phyloP scores from a whole-genome alignment of 2,329 filamentous ascomycete genomes.

The Torrubiella hemipterigena region DNA sequence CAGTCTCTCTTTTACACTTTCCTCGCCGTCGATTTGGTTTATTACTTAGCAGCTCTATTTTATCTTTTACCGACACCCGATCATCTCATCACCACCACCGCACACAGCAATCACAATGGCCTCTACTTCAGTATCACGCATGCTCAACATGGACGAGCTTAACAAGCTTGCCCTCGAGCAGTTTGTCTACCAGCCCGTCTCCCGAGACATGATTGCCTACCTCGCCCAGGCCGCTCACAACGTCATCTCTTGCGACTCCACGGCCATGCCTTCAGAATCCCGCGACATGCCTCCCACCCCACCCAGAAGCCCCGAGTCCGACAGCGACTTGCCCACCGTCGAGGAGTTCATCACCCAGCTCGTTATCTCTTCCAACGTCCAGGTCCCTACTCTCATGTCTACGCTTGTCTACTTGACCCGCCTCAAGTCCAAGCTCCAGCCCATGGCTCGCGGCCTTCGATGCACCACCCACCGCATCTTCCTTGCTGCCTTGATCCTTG shows the following conservation, averaged over 20 bases:
- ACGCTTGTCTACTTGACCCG: slow-evolving; percentile 86
- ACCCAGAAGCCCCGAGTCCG: slow-evolving; percentile 35
- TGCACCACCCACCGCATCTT: slow-evolving; percentile 98
- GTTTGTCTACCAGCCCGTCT: slow-evolving; percentile 69
- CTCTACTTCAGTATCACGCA: slow-evolving; percentile 21
- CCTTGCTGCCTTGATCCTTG: slow-evolving; percentile 70
- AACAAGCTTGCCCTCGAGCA: slow-evolving; percentile 68
- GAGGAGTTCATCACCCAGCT: slow-evolving; percentile 88
- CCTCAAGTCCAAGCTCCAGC: slow-evolving; percentile 73
- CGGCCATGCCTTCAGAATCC: slow-evolving; percentile 34
- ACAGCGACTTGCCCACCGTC: slow-evolving; percentile 58
- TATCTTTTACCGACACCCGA: background rate
- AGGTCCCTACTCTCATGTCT: slow-evolving; percentile 95
- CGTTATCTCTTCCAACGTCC: slow-evolving; percentile 86
- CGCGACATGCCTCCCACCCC: slow-evolving; percentile 33
- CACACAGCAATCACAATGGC: slow-evolving; percentile 26
- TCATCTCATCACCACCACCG: slow-evolving; percentile 1
- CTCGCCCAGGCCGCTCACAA: slow-evolving; percentile 62
- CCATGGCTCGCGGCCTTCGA: slow-evolving; percentile 88
- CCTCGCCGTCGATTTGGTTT: no score
- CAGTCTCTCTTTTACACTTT: no score
- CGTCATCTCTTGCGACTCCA: slow-evolving; percentile 69
- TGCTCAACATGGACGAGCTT: slow-evolving; percentile 39
- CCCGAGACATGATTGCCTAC: slow-evolving; percentile 64
- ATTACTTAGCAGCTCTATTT: no score